Base-by-base conservation (phyloP, 345 rosid genomes). In the Cochlearia excelsa region DNA sequence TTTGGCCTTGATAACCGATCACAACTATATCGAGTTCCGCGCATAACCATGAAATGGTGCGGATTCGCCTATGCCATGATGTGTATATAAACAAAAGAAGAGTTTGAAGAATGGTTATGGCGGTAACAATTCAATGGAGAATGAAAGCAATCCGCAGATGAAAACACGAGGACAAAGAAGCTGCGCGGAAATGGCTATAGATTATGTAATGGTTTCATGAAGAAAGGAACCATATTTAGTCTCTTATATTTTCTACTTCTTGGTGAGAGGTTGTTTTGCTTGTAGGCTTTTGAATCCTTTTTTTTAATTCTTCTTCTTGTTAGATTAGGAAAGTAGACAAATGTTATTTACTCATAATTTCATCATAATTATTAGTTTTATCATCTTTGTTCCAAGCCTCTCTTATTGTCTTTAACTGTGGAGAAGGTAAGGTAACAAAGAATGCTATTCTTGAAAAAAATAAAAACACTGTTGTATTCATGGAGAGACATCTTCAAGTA, bases 1-100 rank as follows among this genome's bases (percentile, higher is more conserved):
- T 40, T 61, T 46, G 62, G 6, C 7, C 26, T 9, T 2, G 1
- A 6, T 37, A 37, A 28, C 44, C n/a, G 46, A 16, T 50, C 52
- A 58, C 26, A 6, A 9, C n/a, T 2, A 33, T 4, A 23, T 41
- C 31, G 11, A n/a, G 2, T 30, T 48, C 46, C 37, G 23, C 16
- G 55, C 45, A 41, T 26, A 40, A 54, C 41, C 26, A 55, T 57
- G 56, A 30, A 56, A 38, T n/a, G 30, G 63, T 51, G 58, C 34
- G 67, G 55, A 46, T 63, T 40, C 51, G 63, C 64, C 62, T 39
- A 61, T 58, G 67, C 43, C 34, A 11, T 65, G 61, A 52, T 64
- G 70, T 71, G 27, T 40, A 70, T 64, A 71, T 26, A 57, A 61
- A 52, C n/a, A 57, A 61, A 52, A 57, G 57, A 58, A 58, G 57